Evolutionary conservation across 371 early-diverging fungal genomes (phyloP).

Genomic region (Coemansia sp.): DNA sequence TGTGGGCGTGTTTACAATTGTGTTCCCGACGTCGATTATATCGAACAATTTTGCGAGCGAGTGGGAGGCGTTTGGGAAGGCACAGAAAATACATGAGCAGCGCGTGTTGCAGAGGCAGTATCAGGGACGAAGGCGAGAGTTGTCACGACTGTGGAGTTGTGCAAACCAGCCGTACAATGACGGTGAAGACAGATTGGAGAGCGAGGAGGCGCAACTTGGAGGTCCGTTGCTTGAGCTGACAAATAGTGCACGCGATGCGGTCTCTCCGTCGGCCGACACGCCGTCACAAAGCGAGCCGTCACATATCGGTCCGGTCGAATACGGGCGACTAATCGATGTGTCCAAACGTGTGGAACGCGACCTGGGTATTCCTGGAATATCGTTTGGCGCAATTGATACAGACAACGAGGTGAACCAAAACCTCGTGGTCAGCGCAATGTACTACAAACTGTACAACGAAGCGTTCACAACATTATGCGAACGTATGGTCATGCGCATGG

Average conservation of each 20-base stretch:
- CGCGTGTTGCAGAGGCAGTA: conserved; percentile 27
- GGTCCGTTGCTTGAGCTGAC: background rate
- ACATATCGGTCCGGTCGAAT: conserved; percentile 35
- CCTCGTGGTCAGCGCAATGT: conserved; percentile 43
- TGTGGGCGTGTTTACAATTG: conserved; percentile 79
- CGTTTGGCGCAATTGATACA: conserved; percentile 9
- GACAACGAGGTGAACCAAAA: conserved; percentile 33
- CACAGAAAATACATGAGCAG: conserved; percentile 38
- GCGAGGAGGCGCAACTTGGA: background rate
- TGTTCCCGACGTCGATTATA: conserved; percentile 83
- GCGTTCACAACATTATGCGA: conserved; percentile 36
- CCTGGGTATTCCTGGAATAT: conserved; percentile 37
- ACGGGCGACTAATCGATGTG: conserved; percentile 26
- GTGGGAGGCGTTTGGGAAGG: conserved; percentile 46
- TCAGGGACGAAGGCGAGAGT: conserved; percentile 17
- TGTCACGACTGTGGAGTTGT: conserved; percentile 20
- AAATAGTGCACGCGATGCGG: background rate
- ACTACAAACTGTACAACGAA: conserved; percentile 45
- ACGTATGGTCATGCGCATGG: conserved; percentile 31
- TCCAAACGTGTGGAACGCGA: conserved; percentile 27
- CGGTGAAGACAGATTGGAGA: background rate
- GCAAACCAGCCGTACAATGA: conserved; percentile 25
- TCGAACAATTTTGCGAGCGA: conserved; percentile 72
- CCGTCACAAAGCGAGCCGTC: background rate
- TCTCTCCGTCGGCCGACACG: background rate